Conservation (phyloP, 345 rosid genomes). For the Hibiscus tridactylites region DNA sequence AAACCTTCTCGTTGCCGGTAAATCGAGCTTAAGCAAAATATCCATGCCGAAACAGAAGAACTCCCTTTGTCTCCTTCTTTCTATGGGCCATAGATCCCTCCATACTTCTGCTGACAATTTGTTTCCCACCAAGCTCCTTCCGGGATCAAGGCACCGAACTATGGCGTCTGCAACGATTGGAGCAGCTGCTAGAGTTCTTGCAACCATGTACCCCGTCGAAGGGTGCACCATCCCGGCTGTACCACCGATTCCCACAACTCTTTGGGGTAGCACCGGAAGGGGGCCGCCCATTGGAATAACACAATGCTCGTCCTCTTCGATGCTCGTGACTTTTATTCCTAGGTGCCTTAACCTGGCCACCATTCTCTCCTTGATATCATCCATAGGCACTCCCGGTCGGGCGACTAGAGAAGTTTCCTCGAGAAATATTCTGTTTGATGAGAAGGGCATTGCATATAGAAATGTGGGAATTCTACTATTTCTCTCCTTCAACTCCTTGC, state of each 20-base stretch:
- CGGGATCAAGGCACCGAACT: conserved; percentile 58
- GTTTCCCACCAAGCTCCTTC: conserved; percentile 36
- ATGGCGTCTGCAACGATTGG: conserved; percentile 81
- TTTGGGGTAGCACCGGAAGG: conserved; percentile 86
- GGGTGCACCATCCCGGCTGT: conserved; percentile 58
- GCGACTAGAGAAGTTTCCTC: conserved; percentile 96
- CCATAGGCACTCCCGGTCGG: conserved; percentile 72
- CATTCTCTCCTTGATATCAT: conserved; percentile 93
- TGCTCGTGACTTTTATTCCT: conserved; percentile 2
- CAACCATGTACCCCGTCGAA: conserved; percentile 82
- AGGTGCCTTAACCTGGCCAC: conserved; percentile 77
- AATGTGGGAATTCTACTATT: conserved; percentile 79
- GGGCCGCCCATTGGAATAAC: conserved; percentile 99
- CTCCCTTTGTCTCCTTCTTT: conserved; percentile 89
- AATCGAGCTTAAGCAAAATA: conserved; percentile 76
- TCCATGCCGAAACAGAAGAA: conserved; percentile 99
- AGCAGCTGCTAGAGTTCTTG: conserved; percentile 95
- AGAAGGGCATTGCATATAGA: conserved; percentile 94
- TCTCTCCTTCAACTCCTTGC: conserved; percentile 39
- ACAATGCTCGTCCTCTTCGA: conserved; percentile 45
- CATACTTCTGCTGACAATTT: conserved; percentile 71
- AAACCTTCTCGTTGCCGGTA: conserved; percentile 79
- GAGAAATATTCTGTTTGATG: conserved; percentile 64
- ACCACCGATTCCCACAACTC: conserved; percentile 92
- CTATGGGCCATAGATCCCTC: conserved; percentile 93